These are phyloP conservation scores for Nemania abortiva DNA, from an alignment of 2,329 filamentous ascomycete species.

Conservation along the genomic window DNA sequence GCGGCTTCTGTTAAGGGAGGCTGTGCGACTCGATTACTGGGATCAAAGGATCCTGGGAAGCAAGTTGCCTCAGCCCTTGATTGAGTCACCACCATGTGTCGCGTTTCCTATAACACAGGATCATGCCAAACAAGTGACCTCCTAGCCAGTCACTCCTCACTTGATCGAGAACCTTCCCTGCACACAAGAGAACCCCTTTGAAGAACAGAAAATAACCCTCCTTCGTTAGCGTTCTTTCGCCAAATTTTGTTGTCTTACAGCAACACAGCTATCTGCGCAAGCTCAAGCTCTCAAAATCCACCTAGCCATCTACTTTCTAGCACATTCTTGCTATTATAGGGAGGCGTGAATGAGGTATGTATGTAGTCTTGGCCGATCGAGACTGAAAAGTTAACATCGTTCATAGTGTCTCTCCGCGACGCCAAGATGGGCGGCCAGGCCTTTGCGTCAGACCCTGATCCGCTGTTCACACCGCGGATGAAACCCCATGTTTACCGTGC, in stretches of 20 bases:
- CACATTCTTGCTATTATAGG: background rate
- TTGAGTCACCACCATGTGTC: constrained; percentile 7
- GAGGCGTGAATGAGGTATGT: background rate
- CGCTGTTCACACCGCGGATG: constrained; percentile 76
- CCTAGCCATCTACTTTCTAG: background rate
- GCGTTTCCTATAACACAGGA: background rate
- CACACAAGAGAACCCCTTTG: background rate
- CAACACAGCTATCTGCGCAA: background rate
- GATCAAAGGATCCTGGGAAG: background rate
- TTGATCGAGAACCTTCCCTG: background rate
- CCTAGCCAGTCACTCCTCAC: background rate
- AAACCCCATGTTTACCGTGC: constrained; percentile 65
- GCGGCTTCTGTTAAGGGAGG: background rate
- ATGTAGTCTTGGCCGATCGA: background rate
- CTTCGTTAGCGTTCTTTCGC: background rate
- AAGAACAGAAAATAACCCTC: background rate
- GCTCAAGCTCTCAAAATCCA: background rate
- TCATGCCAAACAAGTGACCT: background rate
- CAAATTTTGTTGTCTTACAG: background rate
- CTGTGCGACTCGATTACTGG: background rate
- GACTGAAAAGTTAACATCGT: background rate
- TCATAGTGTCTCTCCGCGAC: background rate
- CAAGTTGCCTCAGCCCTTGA: background rate
- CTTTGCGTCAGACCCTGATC: constrained; percentile 61
- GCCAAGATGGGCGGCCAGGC: constrained; percentile 73